Percentiles rank a stretch among this genome's conserved stretches.
Conservation (phyloP, 2,329 filamentous ascomycete species). For the Ilyonectria mors-panacis region DNA sequence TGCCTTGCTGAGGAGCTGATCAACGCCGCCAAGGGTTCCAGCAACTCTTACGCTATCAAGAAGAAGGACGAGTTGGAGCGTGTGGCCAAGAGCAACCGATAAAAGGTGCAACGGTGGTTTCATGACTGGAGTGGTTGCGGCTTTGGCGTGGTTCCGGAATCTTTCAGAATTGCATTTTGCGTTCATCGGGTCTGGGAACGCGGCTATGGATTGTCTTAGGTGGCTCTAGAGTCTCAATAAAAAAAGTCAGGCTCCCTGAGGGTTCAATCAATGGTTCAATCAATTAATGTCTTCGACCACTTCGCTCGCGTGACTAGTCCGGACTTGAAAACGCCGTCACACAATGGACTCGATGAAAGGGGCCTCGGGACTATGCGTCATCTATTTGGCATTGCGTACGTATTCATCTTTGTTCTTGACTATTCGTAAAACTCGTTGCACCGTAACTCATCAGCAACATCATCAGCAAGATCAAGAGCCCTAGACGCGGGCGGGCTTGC, state of each 20-base stretch:
- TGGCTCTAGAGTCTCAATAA: slow-evolving; percentile 62
- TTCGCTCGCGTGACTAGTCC: slow-evolving; percentile 17
- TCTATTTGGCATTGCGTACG: not conserved
- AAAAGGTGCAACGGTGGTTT: slow-evolving; percentile 68
- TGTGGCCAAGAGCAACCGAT: slow-evolving; percentile 99
- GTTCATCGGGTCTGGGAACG: slow-evolving; percentile 62
- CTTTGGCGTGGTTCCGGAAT: slow-evolving; percentile 63
- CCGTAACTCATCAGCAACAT: slow-evolving; percentile 10
- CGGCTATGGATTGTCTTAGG: slow-evolving; percentile 60
- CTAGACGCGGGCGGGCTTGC: slow-evolving; percentile 47
- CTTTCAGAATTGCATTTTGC: slow-evolving; percentile 64
- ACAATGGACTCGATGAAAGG: not conserved
- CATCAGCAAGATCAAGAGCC: slow-evolving; percentile 10
- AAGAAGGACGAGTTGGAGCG: slow-evolving; percentile 99
- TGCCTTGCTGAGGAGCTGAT: slow-evolving; percentile 99
- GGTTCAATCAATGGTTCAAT: slow-evolving; percentile 57
- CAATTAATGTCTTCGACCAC: slow-evolving; percentile 44
- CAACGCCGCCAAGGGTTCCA: slow-evolving; percentile 99
- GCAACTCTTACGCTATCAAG: slow-evolving; percentile 99
- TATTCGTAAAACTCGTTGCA: slow-evolving; percentile 14
- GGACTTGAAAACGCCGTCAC: not conserved
- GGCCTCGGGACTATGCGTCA: not conserved
- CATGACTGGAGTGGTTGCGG: slow-evolving; percentile 56
- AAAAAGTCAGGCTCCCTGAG: slow-evolving; percentile 58
- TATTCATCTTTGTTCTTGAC: not conserved